Evolutionary conservation across 2,329 filamentous ascomycete genomes (phyloP), one percentile per base, ranked within the genome.

Genomic region (Exophiala spinifera): DNA sequence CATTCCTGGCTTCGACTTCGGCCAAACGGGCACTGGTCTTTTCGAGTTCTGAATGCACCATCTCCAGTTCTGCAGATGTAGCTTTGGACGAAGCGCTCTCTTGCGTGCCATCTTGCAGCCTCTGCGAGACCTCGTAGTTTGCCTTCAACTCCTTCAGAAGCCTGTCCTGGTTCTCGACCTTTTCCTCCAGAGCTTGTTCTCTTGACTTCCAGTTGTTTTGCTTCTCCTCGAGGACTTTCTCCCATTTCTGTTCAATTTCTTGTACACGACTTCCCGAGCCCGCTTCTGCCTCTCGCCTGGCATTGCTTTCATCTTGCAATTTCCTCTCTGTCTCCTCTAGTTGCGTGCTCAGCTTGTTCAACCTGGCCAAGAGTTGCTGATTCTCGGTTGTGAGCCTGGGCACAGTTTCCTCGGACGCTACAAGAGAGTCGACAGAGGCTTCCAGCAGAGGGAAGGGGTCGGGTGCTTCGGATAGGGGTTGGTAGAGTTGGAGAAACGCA

Each of bases 361-460:
- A 85, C 19, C 82, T 90, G 57, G 85, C 81, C 65, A 95, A 89
- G n/a, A 99, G 76, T 57, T 90, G 87, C 63, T 89, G 79, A 67
- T 96, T 96, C 71, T 99, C 95, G 44, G 86, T 79, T n/a, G 84
- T 88, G 53, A 99, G 79, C 67, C 89, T 94, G 0, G 94, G 94
- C 4, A 97, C 77, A 1, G 89, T 95, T 64, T 99, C 92, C 72
- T 96, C 91, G 19, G 91, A 89, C 13, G 94, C 79, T 4, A 97
- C 86, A 67, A 97, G 85, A 3, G 92, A 91, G 69, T 99, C 94
- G 62, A 99, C 89, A 0, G 92, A 96, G 21, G 94, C 92, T 75
- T 99, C 95, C 39, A 99, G 86, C 21, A 99, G 78, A 6, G 94
- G 94, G 64, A 97, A 99, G 37, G 94, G 94, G 70, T 99, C 94